Evolutionary conservation across 371 early-diverging fungal genomes (phyloP).

Genomic region (Fennellomyces sp.): DNA sequence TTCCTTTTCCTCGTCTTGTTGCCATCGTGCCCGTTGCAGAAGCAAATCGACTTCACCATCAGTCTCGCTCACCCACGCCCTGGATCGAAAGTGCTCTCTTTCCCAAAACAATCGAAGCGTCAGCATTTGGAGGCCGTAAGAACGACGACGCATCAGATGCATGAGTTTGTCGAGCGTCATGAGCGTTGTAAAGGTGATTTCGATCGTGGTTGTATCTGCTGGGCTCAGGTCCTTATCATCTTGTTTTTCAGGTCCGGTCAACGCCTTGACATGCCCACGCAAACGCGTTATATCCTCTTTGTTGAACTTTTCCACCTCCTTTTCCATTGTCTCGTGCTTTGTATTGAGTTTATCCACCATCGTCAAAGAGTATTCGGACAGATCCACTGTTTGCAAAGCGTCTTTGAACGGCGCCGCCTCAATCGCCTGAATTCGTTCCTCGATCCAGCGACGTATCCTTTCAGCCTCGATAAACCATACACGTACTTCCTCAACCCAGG

Average conservation of each 20-base stretch:
- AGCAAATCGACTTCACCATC: conserved; percentile 26
- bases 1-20: conserved; percentile 15
- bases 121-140: conserved; percentile 45
- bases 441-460: conserved; percentile 47
- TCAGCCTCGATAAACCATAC: conserved; percentile 56
- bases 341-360: conserved; percentile 30
- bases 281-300: conserved; percentile 52
- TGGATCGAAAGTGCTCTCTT: conserved; percentile 28
- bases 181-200: conserved; percentile 54
- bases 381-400: background rate
- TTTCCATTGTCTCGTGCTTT: conserved; percentile 27
- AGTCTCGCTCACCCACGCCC: conserved; percentile 29
- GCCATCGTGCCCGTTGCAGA: conserved; percentile 37
- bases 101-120: conserved; percentile 52
- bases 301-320: conserved; percentile 41
- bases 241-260: conserved; percentile 33
- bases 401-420: conserved; percentile 19
- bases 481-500: conserved; percentile 56
- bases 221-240: conserved; percentile 47
- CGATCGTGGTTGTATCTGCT: conserved; percentile 59
- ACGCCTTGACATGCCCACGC: conserved; percentile 53
- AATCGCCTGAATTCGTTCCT: conserved; percentile 35
- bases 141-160: conserved; percentile 34
- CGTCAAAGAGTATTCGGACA: conserved; percentile 19
- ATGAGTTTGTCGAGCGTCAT: conserved; percentile 49